Percentiles rank a stretch among this genome's conserved stretches.
These are phyloP conservation scores for Penicillium sp. DNA, from an alignment of 2,329 filamentous ascomycete species.

Conservation along the genomic window DNA sequence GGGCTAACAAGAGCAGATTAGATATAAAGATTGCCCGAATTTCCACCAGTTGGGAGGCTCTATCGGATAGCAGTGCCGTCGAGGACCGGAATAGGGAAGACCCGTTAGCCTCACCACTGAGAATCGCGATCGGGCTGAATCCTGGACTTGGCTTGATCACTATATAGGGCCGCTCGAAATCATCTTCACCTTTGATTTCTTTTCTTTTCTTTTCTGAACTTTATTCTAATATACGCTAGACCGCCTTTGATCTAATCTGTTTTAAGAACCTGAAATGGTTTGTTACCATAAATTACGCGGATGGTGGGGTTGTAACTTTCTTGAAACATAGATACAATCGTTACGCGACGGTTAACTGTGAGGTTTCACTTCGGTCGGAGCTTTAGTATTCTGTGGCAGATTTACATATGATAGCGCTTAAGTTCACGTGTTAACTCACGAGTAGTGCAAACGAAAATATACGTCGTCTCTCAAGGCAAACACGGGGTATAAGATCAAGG, in stretches of 20 bases:
- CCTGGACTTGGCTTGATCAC: too few relatives aligned
- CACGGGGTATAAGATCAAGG: slow-evolving; percentile 2
- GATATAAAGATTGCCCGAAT: too few relatives aligned
- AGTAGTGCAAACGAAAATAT: not conserved
- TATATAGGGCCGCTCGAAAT: slow-evolving; percentile 12
- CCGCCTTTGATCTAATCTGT: slow-evolving; percentile 2
- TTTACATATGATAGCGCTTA: not conserved
- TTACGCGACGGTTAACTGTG: not conserved
- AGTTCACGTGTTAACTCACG: not conserved
- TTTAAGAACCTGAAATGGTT: not conserved
- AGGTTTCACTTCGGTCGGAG: not conserved
- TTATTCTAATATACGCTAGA: slow-evolving; percentile 12
- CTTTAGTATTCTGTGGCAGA: not conserved
- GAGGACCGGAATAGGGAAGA: too few relatives aligned
- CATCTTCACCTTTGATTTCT: slow-evolving; percentile 8
- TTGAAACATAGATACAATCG: slow-evolving; percentile 10
- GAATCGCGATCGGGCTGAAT: too few relatives aligned
- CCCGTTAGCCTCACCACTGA: too few relatives aligned
- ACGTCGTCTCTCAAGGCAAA: not conserved
- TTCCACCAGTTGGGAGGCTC: too few relatives aligned
- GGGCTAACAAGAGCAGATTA: too few relatives aligned
- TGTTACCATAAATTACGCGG: slow-evolving; percentile 3
- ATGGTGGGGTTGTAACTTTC: slow-evolving; percentile 6
- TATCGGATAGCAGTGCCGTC: too few relatives aligned
- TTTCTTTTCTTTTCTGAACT: slow-evolving; percentile 11